Evolutionary conservation across 352 stramenopile species (phyloP).

Genomic region (Phytophthora rubi): DNA sequence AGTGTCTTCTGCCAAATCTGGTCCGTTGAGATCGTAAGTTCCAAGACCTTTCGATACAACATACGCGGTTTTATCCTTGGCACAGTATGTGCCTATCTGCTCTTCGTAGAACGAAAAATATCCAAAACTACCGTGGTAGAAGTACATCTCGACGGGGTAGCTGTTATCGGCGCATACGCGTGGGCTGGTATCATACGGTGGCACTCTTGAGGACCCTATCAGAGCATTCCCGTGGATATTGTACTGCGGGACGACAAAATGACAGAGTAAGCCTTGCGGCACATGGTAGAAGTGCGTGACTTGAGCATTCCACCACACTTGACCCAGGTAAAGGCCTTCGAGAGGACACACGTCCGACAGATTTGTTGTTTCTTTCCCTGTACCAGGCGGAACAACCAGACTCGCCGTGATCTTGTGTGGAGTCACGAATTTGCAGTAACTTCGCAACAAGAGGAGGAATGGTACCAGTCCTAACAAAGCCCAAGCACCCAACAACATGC

Average conservation of each 20-base stretch:
- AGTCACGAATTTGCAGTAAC: constrained; percentile 24
- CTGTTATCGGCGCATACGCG: background rate
- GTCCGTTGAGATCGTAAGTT: constrained; percentile 26
- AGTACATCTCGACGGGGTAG: constrained; percentile 8
- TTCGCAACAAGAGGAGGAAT: constrained; percentile 9
- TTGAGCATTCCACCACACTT: constrained; percentile 34
- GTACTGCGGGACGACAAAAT: constrained; percentile 33
- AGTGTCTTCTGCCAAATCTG: constrained; percentile 7
- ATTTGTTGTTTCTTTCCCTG: constrained; percentile 17
- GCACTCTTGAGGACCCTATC: constrained; percentile 6
- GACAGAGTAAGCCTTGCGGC: constrained; percentile 13
- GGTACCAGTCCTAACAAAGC: constrained; percentile 3
- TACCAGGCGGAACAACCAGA: constrained; percentile 11
- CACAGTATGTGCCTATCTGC: constrained; percentile 26
- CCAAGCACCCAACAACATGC: constrained; percentile 4
- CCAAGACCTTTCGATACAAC: constrained; percentile 10
- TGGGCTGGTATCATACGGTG: background rate
- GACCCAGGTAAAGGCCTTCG: constrained; percentile 10
- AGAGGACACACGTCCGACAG: constrained; percentile 16
- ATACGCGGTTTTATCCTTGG: constrained; percentile 20
- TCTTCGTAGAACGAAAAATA: constrained; percentile 14
- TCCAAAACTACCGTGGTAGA: constrained; percentile 32
- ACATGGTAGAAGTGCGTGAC: constrained; percentile 20
- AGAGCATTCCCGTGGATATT: constrained; percentile 25
- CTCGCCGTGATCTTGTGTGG: constrained; percentile 22